Evolutionary conservation across 768 basidiomycete genomes (phyloP).

Genomic region (Calocybe cyanea): DNA sequence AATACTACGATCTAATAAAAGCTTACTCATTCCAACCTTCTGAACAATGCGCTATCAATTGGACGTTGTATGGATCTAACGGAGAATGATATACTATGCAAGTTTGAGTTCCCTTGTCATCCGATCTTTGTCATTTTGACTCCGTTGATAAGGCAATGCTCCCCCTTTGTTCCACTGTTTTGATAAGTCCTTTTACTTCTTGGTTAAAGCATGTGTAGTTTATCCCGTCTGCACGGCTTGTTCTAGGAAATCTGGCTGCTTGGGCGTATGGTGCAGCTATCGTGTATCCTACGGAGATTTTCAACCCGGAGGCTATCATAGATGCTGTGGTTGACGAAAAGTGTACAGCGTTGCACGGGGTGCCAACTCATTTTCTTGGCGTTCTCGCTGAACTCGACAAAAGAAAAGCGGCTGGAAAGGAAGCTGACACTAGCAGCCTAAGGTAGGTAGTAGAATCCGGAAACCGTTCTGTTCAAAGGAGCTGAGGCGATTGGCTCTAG

Average conservation of each 20-base stretch:
- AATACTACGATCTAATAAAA: conserved; percentile 20
- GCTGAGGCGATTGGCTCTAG: conserved; percentile 20
- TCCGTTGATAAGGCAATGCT: conserved; percentile 57
- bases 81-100: conserved; percentile 65
- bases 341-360: conserved; percentile 80
- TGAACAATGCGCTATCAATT: conserved; percentile 74
- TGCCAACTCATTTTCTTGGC: conserved; percentile 82
- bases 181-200: conserved; percentile 54
- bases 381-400: conserved; percentile 65
- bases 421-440: conserved; percentile 45
- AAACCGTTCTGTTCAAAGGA: not conserved
- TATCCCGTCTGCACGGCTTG: conserved; percentile 49
- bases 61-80: conserved; percentile 70
- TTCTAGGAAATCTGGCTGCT: conserved; percentile 76
- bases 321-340: conserved; percentile 64
- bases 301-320: conserved; percentile 61
- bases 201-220: not conserved
- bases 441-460: conserved; percentile 52
- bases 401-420: conserved; percentile 41
- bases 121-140: conserved; percentile 3
- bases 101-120: conserved; percentile 17
- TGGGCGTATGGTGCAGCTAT: conserved; percentile 73
- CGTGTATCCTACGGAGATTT: conserved; percentile 70
- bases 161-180: conserved; percentile 88
- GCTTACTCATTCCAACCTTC: conserved; percentile 75